phyloP scores from a whole-genome alignment of 2,329 filamentous ascomycete genomes.

The Xylariales sp. region DNA sequence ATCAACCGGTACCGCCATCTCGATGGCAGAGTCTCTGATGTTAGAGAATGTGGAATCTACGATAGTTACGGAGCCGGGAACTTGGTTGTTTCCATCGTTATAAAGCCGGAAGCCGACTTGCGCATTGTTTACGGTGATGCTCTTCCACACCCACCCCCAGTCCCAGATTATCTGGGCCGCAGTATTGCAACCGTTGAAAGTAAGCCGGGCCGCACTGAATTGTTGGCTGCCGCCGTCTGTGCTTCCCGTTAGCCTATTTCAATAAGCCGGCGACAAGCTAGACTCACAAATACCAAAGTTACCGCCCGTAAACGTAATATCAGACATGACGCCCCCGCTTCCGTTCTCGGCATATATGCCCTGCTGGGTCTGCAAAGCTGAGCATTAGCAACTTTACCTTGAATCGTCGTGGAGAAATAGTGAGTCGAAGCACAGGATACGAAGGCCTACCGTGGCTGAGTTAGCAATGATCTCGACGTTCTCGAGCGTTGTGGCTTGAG shows the following conservation, averaged over 20 bases:
- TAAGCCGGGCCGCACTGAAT: conserved; percentile 61
- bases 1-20: conserved; percentile 23
- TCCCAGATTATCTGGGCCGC: conserved; percentile 78
- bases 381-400: not conserved
- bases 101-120: conserved; percentile 68
- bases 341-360: conserved; percentile 74
- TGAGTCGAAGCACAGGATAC: not conserved
- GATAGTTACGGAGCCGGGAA: conserved; percentile 18
- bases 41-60: conserved; percentile 23
- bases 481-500: conserved; percentile 70
- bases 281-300: conserved; percentile 73
- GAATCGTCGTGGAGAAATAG: not conserved
- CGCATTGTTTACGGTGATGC: conserved; percentile 71
- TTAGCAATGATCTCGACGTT: conserved; percentile 62
- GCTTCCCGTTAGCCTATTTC: conserved; percentile 76
- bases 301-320: conserved; percentile 78
- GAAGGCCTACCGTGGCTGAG: conserved; percentile 23
- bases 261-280: conserved; percentile 51
- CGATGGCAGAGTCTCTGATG: conserved; percentile 23
- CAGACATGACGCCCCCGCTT: conserved; percentile 74
- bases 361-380: conserved; percentile 51
- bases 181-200: conserved; percentile 60
- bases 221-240: conserved; percentile 55
- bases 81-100: conserved; percentile 50
- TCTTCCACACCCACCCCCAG: conserved; percentile 81